Base-by-base conservation (phyloP, 768 basidiomycete species). In the Mycena leptocephala region DNA sequence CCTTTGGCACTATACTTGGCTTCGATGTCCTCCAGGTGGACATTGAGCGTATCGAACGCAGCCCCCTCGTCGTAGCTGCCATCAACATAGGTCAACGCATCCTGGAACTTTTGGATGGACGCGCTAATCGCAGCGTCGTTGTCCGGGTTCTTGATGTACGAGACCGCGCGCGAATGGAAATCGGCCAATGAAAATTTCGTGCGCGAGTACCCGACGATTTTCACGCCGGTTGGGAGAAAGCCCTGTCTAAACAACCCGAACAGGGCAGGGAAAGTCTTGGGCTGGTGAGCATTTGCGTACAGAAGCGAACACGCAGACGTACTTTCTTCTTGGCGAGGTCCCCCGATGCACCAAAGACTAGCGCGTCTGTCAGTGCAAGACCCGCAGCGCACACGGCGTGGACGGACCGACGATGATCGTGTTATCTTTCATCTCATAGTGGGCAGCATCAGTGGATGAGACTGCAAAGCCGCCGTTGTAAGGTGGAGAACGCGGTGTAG, bases 301-400 rank as follows among this genome's bases (percentile, higher is more conserved):
- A 26, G 43, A 24, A 32, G 33, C 33, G 55, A 58, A 43, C 28
- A 64, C 35, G 37, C 46, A 56, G 55, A 62, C 69, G 58, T 63
- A 93, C 97, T 91, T 99, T 99, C 89, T 99, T 99, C 94, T 98
- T 98, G 78, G 98, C 98, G 46, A 99, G 90, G 89, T 99, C 98
- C 51, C 98, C 98, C 70, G 96, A 97, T 3, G 98, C 98, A 70
- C 98, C 98, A 75, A 97, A 92, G 82, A 14, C 35, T 62, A 70
- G 64, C 1, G 69, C 39, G 48, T 55, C 53, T 35, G 62, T 55
- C 66, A 75, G 78, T 80, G 74, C 6, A 46, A 41, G 68, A 8
- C 26, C 39, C 77, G 67, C 58, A 43, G 65, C 51, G 37, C 56
- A 35, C 69, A 64, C 51, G 41, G 75, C 56, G 56, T 78, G 79